phyloP scores from a whole-genome alignment of 2,329 filamentous ascomycete species.

The Alternaria panax region DNA sequence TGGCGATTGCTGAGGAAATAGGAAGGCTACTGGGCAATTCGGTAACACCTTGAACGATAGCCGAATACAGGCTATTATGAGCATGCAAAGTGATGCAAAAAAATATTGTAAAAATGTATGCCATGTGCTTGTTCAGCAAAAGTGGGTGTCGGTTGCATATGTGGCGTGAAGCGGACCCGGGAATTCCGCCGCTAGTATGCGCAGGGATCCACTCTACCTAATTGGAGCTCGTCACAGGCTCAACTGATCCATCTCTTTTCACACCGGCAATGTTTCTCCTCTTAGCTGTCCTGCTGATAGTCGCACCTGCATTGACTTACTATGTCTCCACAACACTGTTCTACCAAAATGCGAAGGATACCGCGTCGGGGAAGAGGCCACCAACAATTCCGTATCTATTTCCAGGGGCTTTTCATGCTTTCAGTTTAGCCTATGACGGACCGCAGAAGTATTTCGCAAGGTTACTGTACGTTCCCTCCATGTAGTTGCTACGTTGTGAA shows the following conservation, averaged over 20 bases:
- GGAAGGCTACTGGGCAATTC: conserved; percentile 7
- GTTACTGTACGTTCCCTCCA: conserved; percentile 25
- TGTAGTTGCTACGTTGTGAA: background rate
- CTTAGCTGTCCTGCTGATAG: background rate
- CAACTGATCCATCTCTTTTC: background rate
- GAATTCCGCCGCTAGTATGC: conserved; percentile 1
- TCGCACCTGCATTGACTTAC: conserved; percentile 31
- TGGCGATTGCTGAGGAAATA: conserved; percentile 14
- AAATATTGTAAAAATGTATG: background rate
- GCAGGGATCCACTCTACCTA: conserved; percentile 1
- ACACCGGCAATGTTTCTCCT: conserved; percentile 11
- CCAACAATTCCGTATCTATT: conserved; percentile 35
- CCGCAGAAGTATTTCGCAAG: conserved; percentile 34
- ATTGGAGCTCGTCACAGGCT: background rate
- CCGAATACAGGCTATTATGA: background rate
- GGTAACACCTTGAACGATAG: background rate
- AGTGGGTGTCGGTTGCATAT: background rate
- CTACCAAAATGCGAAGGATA: conserved; percentile 23
- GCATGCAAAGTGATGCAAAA: background rate
- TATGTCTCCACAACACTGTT: conserved; percentile 31
- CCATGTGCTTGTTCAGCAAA: background rate
- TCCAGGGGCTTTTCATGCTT: conserved; percentile 31
- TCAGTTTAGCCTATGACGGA: conserved; percentile 27
- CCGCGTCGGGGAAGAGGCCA: conserved; percentile 19
- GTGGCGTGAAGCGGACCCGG: background rate